These are phyloP conservation scores for Nicotiana benthamiana DNA, from an alignment of 257 asterid species.

Conservation along the genomic window DNA sequence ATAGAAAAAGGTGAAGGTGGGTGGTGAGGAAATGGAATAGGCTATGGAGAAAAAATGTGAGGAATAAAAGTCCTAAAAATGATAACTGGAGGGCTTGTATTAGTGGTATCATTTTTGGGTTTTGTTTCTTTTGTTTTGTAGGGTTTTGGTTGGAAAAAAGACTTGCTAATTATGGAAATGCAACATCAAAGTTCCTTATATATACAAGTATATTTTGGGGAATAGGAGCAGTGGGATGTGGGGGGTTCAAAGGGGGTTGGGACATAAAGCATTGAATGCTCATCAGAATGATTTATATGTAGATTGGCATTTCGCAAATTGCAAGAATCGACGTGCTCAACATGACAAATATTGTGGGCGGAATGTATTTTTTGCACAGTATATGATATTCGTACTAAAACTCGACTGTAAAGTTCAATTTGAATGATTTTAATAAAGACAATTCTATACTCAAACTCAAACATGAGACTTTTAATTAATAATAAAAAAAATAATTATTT, in stretches of 20 bases:
- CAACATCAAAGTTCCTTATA: not conserved
- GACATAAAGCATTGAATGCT: not conserved
- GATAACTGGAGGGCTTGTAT: constrained; percentile 26
- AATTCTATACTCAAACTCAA: too few relatives aligned
- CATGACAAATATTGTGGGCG: not conserved
- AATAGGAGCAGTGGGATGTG: not conserved
- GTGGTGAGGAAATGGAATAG: constrained; percentile 18
- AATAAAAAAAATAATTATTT: too few relatives aligned
- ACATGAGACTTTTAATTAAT: too few relatives aligned
- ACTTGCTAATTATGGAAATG: not conserved
- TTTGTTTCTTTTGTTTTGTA: not conserved
- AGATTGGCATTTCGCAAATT: not conserved
- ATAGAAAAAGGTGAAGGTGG: constrained; percentile 22
- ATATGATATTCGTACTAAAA: too few relatives aligned
- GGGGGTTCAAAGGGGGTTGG: not conserved
- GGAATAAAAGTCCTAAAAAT: constrained; percentile 28
- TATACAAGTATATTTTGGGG: not conserved
- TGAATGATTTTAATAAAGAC: accelerated
- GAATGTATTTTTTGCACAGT: too few relatives aligned
- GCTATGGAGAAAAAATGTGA: constrained; percentile 31
- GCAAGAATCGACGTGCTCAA: not conserved
- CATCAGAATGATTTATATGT: not conserved
- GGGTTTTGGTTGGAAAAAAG: not conserved
- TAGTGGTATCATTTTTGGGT: not conserved
- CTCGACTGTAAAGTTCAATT: too few relatives aligned